Evolutionary conservation across 805 yeast species (phyloP).

Genomic region (Osmozyma mogii): DNA sequence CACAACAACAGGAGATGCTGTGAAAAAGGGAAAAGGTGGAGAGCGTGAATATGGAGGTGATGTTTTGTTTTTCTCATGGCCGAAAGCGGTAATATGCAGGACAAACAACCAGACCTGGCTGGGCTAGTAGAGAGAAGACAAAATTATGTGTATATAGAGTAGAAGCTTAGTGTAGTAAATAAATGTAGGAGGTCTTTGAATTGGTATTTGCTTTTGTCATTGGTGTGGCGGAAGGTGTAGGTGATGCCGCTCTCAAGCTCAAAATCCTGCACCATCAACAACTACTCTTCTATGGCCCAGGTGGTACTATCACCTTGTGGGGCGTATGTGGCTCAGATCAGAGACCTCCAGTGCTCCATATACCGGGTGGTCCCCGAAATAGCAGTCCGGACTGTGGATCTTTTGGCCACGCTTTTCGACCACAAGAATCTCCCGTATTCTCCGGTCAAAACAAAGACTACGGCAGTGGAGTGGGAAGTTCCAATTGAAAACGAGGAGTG

Average conservation of each 20-base stretch:
- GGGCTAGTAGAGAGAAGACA: not conserved
- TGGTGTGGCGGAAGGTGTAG: too few relatives aligned
- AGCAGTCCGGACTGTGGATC: constrained; percentile 1
- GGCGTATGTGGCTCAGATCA: constrained; percentile 12
- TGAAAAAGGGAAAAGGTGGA: not conserved
- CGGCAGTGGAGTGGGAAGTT: constrained; percentile 17
- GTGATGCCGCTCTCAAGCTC: not conserved
- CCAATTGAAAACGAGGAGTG: constrained; percentile 5
- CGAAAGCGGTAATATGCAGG: not conserved
- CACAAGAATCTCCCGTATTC: not conserved
- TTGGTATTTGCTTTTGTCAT: too few relatives aligned
- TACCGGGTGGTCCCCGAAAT: constrained; percentile 3
- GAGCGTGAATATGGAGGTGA: not conserved
- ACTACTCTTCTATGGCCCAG: not conserved
- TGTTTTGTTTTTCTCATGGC: not conserved
- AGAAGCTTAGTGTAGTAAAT: not conserved
- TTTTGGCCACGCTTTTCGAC: not conserved
- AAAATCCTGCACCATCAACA: not conserved
- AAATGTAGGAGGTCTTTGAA: too few relatives aligned
- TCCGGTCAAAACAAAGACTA: not conserved
- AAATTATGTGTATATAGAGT: not conserved
- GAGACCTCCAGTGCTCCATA: constrained; percentile 1
- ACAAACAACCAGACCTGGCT: not conserved
- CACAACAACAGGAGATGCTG: not conserved
- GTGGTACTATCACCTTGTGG: constrained; percentile 14